Evolutionary conservation across 805 yeast genomes (phyloP).

Genomic region (Saturnispora ahearnii): DNA sequence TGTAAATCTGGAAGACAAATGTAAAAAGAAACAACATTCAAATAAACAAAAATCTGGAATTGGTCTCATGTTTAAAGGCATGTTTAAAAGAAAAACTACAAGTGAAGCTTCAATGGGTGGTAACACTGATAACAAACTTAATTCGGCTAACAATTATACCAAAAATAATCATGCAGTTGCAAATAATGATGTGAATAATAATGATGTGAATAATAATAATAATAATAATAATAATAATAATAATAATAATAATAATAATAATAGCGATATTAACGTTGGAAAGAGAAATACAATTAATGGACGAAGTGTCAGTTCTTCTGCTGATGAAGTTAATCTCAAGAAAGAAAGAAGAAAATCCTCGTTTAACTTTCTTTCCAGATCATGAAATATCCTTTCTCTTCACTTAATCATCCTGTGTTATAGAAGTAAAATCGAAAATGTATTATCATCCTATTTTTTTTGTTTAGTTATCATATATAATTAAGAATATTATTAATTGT

Average conservation of each 20-base stretch:
- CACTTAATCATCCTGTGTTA: too few relatives aligned
- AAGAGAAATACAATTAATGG: neutral
- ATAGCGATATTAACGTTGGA: neutral
- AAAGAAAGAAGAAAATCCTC: conserved; percentile 6
- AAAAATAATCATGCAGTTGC: neutral
- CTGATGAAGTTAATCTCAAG: neutral
- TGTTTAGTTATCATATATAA: too few relatives aligned
- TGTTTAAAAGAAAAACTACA: conserved; percentile 4
- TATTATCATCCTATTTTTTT: too few relatives aligned
- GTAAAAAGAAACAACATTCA: neutral
- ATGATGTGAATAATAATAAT: too few relatives aligned
- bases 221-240: neutral
- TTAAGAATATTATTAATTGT: too few relatives aligned
- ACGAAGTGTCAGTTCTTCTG: neutral
- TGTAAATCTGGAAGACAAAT: neutral
- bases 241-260: neutral
- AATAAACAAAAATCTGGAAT: conserved; percentile 1
- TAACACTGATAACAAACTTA: neutral
- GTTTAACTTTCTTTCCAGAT: neutral
- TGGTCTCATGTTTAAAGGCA: conserved; percentile 6
- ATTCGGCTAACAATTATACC: neutral
- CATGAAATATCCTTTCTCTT: neutral
- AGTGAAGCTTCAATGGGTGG: neutral
- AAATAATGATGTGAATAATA: too few relatives aligned
- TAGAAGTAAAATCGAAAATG: too few relatives aligned